Percentiles rank a stretch among this genome's conserved stretches.
Evolutionary conservation across 768 basidiomycete species (phyloP).

Genomic region (Russula dissimulans): DNA sequence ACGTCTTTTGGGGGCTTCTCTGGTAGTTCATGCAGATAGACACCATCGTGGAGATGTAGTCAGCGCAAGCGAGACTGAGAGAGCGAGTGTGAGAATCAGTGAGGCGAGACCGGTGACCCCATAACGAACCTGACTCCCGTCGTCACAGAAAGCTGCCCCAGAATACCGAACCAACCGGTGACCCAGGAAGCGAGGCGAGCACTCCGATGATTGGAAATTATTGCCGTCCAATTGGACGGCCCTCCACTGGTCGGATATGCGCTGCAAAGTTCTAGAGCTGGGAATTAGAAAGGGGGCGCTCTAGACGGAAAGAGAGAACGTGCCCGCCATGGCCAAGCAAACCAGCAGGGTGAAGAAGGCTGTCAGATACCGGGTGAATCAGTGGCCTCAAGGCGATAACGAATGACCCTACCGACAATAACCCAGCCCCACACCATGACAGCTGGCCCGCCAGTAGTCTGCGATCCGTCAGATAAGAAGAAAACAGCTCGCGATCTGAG

Average conservation of each 20-base stretch:
- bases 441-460: slow-evolving; percentile 68
- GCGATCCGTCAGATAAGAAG: background rate
- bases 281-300: background rate
- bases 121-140: slow-evolving; percentile 52
- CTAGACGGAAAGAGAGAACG: slow-evolving; percentile 11
- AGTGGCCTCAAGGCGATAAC: background rate
- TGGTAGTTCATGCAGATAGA: slow-evolving; percentile 52
- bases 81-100: background rate
- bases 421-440: slow-evolving; percentile 76
- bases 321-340: slow-evolving; percentile 68
- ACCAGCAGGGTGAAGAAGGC: slow-evolving; percentile 64
- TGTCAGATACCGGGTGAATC: slow-evolving; percentile 19
- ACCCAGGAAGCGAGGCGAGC: slow-evolving; percentile 67
- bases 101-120: background rate
- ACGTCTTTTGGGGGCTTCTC: slow-evolving; percentile 47
- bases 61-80: slow-evolving; percentile 52
- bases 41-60: slow-evolving; percentile 54
- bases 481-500: background rate
- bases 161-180: slow-evolving; percentile 66
- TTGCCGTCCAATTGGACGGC: slow-evolving; percentile 74
- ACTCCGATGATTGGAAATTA: slow-evolving; percentile 47
- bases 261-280: slow-evolving; percentile 35
- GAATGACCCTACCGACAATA: slow-evolving; percentile 41
- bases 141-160: slow-evolving; percentile 70
- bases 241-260: slow-evolving; percentile 67